Percentiles rank a stretch among this genome's conserved stretches.
Evolutionary conservation across 257 asterid genomes (phyloP).

Genomic region (Solanum clarkiae): DNA sequence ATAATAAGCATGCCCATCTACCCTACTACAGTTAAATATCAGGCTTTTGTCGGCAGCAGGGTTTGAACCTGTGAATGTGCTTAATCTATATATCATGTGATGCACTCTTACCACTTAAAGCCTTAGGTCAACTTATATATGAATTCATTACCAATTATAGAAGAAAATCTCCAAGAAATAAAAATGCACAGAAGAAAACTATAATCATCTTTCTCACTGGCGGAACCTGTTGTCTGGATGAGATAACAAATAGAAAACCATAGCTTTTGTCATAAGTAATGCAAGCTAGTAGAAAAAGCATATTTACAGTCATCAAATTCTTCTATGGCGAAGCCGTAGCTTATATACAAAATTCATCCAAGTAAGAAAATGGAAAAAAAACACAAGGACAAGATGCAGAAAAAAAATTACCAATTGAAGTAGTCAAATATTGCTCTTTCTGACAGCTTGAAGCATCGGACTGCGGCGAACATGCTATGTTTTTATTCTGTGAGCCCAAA

Average conservation of each 20-base stretch:
- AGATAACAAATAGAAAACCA: not conserved
- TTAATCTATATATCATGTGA: not conserved
- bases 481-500: slow-evolving; percentile 74
- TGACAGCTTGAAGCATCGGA: slow-evolving; percentile 51
- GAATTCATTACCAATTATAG: not conserved
- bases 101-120: not conserved
- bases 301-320: not conserved
- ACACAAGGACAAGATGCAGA: not conserved
- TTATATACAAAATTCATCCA: not conserved
- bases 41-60: not conserved
- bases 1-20: not conserved
- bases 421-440: slow-evolving; percentile 40
- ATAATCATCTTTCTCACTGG: not conserved
- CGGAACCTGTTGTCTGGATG: not conserved
- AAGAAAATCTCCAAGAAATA: not conserved
- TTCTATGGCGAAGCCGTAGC: not conserved
- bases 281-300: not conserved
- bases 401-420: slow-evolving; percentile 45
- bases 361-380: not conserved
- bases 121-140: not conserved
- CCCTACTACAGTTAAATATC: not conserved
- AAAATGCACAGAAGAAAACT: not conserved
- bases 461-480: slow-evolving; percentile 36
- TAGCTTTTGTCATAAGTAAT: not conserved
- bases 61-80: not conserved